Conservation (phyloP, 306 rosid species). For the Dalbergia cochinchinensis region DNA sequence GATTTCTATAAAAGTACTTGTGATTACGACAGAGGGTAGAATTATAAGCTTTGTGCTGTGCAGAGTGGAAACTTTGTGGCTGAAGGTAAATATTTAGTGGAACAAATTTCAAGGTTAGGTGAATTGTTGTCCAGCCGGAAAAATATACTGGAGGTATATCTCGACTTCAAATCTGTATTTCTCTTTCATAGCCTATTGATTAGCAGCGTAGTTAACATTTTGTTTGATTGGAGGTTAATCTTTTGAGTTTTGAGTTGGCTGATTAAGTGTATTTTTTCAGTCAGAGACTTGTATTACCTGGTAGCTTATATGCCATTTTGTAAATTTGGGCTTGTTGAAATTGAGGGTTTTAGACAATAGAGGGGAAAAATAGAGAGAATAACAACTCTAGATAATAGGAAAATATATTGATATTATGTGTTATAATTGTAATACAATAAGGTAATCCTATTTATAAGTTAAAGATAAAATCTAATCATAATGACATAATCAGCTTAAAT, state of each 20-base stretch:
- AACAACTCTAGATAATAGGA: no score
- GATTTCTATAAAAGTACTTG: background rate
- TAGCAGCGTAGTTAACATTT: constrained; percentile 2
- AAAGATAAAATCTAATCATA: no score
- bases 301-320: background rate
- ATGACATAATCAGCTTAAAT: no score
- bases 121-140: constrained; percentile 84
- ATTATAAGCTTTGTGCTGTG: constrained; percentile 43
- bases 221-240: background rate
- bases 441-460: no score
- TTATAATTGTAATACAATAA: no score
- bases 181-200: constrained; percentile 13
- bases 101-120: constrained; percentile 82
- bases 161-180: constrained; percentile 11
- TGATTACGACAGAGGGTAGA: constrained; percentile 1
- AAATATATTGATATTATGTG: no score
- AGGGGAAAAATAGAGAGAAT: no score
- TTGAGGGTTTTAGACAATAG: no score
- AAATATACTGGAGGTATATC: constrained; percentile 77
- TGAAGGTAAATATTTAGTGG: constrained; percentile 77
- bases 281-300: background rate
- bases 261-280: constrained; percentile 5
- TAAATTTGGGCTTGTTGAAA: no score
- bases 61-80: constrained; percentile 81
- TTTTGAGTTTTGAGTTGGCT: background rate